Conservation (phyloP, 306 rosid genomes). For the Pachyrhizus erosus region DNA sequence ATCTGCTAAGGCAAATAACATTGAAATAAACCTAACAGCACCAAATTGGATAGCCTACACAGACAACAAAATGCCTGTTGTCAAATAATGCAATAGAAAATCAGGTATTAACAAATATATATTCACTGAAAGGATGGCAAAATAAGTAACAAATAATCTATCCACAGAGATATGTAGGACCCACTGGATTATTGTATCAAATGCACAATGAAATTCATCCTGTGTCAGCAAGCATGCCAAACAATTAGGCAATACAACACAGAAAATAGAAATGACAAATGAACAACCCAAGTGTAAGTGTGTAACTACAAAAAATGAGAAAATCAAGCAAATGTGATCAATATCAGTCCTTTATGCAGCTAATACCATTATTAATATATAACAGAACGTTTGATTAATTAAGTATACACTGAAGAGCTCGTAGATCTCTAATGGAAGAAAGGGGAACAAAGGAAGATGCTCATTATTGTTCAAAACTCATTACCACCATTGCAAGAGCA, state of each 20-base stretch:
- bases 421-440: constrained; percentile 22
- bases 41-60: constrained; percentile 81
- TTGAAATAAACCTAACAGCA: constrained; percentile 79
- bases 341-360: constrained; percentile 3
- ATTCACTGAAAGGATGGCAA: constrained; percentile 15
- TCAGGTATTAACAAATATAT: constrained; percentile 34
- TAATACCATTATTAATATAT: constrained; percentile 7
- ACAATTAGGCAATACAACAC: not conserved
- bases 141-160: not conserved
- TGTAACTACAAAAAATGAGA: not conserved
- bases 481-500: not conserved
- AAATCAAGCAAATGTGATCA: constrained; percentile 4
- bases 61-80: constrained; percentile 29
- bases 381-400: constrained; percentile 11
- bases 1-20: constrained; percentile 67
- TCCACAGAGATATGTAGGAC: constrained; percentile 25
- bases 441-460: constrained; percentile 12
- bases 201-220: constrained; percentile 4
- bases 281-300: not conserved
- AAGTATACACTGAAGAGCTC: constrained; percentile 3
- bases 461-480: constrained; percentile 24
- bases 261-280: constrained; percentile 30
- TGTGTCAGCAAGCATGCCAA: constrained; percentile 17
- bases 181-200: constrained; percentile 14
- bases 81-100: constrained; percentile 38